A percentile compares a stretch with the other conserved stretches of the same genome.
These are phyloP conservation scores for Solanum hybrid DNA, from an alignment of 305 asterid species.

Conservation along the genomic window DNA sequence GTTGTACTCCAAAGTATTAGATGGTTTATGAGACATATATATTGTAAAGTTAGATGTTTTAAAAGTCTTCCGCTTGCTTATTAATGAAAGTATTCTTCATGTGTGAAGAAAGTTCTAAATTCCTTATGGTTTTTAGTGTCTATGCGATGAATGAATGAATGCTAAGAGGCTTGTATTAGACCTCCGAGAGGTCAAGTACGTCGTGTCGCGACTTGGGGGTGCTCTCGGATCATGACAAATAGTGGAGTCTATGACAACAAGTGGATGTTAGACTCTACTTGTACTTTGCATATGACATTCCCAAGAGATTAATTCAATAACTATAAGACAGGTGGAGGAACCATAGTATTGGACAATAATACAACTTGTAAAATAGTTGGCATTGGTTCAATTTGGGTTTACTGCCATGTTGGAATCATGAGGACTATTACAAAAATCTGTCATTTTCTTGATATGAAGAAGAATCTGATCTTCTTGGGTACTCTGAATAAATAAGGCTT, in stretches of 20 bases:
- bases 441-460: neutral
- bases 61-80: no score
- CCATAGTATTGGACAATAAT: neutral
- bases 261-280: neutral
- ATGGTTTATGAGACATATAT: no score
- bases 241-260: neutral
- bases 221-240: no score
- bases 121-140: no score
- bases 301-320: neutral
- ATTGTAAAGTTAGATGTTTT: no score
- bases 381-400: neutral
- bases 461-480: neutral
- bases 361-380: neutral
- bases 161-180: no score
- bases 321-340: neutral
- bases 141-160: no score
- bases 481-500: neutral
- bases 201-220: no score
- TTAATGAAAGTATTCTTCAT: no score
- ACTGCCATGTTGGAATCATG: neutral
- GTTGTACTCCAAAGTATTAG: no score
- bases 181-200: no score
- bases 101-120: no score
- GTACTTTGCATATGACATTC: neutral
- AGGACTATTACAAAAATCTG: neutral